A percentile compares a stretch with the other conserved stretches of the same genome.
These are phyloP conservation scores for Agarophyton chilense DNA, from an alignment of 23 red algal species.

Conservation along the genomic window DNA sequence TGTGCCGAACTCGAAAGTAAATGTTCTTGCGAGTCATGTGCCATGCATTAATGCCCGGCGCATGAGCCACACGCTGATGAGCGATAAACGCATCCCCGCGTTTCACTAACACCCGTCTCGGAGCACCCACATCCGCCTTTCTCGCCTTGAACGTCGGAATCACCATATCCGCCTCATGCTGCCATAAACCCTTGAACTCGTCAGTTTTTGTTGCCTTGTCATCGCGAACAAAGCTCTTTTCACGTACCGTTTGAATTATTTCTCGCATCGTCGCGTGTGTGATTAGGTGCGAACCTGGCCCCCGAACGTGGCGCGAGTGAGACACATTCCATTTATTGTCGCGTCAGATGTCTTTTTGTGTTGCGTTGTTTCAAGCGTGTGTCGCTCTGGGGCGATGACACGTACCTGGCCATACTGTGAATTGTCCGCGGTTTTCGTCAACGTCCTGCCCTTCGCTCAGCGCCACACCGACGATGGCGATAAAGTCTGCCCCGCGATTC, in stretches of 20 bases:
- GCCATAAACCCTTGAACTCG: not conserved
- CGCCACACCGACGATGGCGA: conserved; percentile 20
- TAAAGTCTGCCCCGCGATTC: conserved; percentile 21
- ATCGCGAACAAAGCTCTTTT: too few relatives aligned
- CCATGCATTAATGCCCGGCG: conserved; percentile 19
- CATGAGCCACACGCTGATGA: conserved; percentile 50
- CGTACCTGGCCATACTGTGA: conserved; percentile 55
- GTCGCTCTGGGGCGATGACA: not conserved
- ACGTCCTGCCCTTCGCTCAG: conserved; percentile 41
- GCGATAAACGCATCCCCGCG: conserved; percentile 48
- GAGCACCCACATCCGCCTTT: conserved; percentile 1
- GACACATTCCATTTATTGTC: too few relatives aligned
- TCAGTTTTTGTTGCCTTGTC: too few relatives aligned
- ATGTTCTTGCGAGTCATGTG: conserved; percentile 14
- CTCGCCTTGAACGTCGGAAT: not conserved
- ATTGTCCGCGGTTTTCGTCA: conserved; percentile 56
- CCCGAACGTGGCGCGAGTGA: too few relatives aligned
- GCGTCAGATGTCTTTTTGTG: too few relatives aligned
- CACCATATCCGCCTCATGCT: not conserved
- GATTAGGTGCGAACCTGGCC: conserved; percentile 41
- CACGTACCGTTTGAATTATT: conserved; percentile 37
- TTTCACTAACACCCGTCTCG: conserved; percentile 6
- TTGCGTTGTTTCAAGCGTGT: too few relatives aligned
- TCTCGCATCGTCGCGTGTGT: conserved; percentile 28
- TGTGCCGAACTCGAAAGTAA: conserved; percentile 36